These are phyloP conservation scores for Acer campestre DNA, from an alignment of 345 rosid species.

Conservation along the genomic window DNA sequence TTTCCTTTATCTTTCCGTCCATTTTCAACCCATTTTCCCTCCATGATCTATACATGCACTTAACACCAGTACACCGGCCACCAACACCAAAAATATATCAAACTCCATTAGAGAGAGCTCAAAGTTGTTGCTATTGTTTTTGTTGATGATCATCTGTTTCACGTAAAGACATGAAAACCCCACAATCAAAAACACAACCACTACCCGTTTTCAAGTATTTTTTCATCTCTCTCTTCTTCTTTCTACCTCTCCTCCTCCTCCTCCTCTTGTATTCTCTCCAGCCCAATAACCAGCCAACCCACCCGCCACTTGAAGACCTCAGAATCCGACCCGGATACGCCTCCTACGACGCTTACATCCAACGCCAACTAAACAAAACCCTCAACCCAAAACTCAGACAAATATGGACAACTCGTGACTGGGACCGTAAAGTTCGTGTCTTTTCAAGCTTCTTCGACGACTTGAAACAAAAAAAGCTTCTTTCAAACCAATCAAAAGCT, in stretches of 20 bases:
- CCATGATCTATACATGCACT: no score
- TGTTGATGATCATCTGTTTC: background rate
- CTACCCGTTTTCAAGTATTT: slow-evolving; percentile 31
- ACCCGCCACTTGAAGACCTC: slow-evolving; percentile 27
- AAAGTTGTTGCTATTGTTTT: background rate
- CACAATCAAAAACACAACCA: slow-evolving; percentile 17
- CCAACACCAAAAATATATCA: no score
- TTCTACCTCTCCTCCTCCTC: slow-evolving; percentile 35
- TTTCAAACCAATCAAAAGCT: slow-evolving; percentile 59
- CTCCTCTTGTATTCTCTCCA: slow-evolving; percentile 41
- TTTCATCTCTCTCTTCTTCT: slow-evolving; percentile 40
- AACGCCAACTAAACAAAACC: slow-evolving; percentile 95
- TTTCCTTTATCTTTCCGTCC: background rate
- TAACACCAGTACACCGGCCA: no score
- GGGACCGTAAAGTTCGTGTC: slow-evolving; percentile 81
- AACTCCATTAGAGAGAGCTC: background rate
- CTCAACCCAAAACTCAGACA: slow-evolving; percentile 75
- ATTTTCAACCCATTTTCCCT: no score
- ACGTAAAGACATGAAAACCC: slow-evolving; percentile 8
- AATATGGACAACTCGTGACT: slow-evolving; percentile 86
- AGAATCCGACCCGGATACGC: slow-evolving; percentile 72
- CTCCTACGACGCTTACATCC: slow-evolving; percentile 82
- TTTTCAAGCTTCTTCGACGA: slow-evolving; percentile 60
- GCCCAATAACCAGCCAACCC: slow-evolving; percentile 4
- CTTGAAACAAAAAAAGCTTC: slow-evolving; percentile 36